phyloP scores from a whole-genome alignment of 2,329 filamentous ascomycete genomes.

The Pseudocercospora crystallina region DNA sequence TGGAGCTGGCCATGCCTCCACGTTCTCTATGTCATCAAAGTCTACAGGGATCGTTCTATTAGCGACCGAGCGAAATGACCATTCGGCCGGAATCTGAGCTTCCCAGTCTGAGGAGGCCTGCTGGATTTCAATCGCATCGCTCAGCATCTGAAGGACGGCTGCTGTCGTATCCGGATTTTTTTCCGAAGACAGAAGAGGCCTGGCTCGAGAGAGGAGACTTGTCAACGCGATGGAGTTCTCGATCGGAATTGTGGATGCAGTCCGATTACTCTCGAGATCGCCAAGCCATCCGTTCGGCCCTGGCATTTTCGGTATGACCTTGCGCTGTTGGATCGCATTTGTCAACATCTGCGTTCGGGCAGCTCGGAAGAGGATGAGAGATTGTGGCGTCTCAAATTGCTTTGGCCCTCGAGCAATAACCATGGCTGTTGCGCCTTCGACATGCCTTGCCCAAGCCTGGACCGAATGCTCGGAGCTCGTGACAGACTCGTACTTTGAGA shows the following conservation, averaged over 20 bases:
- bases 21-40: slow-evolving; percentile 4
- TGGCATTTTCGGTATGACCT: slow-evolving; percentile 7
- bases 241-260: slow-evolving; percentile 1
- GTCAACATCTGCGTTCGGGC: slow-evolving; percentile 13
- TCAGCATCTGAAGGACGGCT: not conserved
- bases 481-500: slow-evolving; percentile 11
- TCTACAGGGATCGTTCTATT: not conserved
- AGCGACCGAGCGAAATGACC: slow-evolving; percentile 5
- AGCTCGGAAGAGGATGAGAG: slow-evolving; percentile 11
- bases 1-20: slow-evolving; percentile 10
- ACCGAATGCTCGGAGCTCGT: slow-evolving; percentile 10
- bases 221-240: slow-evolving; percentile 4
- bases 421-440: slow-evolving; percentile 13
- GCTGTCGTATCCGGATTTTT: not conserved
- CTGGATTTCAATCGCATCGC: slow-evolving; percentile 5
- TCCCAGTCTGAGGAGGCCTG: slow-evolving; percentile 1
- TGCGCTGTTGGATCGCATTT: slow-evolving; percentile 11
- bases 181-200: not conserved
- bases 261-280: slow-evolving; percentile 2
- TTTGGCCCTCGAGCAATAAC: slow-evolving; percentile 8
- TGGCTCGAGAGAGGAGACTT: slow-evolving; percentile 3
- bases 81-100: slow-evolving; percentile 5
- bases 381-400: slow-evolving; percentile 6
- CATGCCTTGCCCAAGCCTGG: slow-evolving; percentile 14
- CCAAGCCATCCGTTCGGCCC: slow-evolving; percentile 5